Evolutionary conservation across 2,329 filamentous ascomycete species (phyloP).

Genomic region (Aspergillus fumigatus): DNA sequence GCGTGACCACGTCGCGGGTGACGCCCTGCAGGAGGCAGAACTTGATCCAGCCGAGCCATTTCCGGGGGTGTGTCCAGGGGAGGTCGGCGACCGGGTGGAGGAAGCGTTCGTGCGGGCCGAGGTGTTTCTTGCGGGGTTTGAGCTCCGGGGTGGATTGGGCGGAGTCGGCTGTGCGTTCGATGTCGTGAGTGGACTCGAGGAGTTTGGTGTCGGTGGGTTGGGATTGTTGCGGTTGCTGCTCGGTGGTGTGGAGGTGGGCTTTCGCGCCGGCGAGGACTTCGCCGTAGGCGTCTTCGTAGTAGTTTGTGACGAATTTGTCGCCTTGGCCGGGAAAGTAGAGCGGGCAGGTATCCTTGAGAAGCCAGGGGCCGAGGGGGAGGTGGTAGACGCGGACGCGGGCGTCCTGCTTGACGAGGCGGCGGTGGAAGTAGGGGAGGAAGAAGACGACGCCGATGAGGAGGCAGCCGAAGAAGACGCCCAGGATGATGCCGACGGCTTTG

Average conservation of each 20-base stretch:
- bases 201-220: not conserved
- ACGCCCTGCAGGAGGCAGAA: slow-evolving; percentile 43
- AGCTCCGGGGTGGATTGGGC: slow-evolving; percentile 16
- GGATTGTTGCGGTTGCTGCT: not conserved
- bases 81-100: slow-evolving; percentile 16
- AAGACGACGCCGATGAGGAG: slow-evolving; percentile 20
- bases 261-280: slow-evolving; percentile 18
- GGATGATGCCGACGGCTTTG: slow-evolving; percentile 21
- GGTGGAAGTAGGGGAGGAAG: slow-evolving; percentile 25
- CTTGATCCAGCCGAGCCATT: slow-evolving; percentile 39
- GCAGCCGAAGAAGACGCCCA: slow-evolving; percentile 25
- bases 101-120: slow-evolving; percentile 23
- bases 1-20: slow-evolving; percentile 39
- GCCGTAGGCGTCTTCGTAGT: slow-evolving; percentile 35
- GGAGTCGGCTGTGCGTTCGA: slow-evolving; percentile 13
- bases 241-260: not conserved
- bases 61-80: slow-evolving; percentile 16
- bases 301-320: slow-evolving; percentile 35
- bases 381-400: slow-evolving; percentile 21
- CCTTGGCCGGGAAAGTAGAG: slow-evolving; percentile 40
- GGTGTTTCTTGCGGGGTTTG: slow-evolving; percentile 13
- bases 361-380: slow-evolving; percentile 38
- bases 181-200: not conserved
- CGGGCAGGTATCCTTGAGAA: slow-evolving; percentile 35
- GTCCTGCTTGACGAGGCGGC: slow-evolving; percentile 22